Base-by-base conservation (phyloP, 1,284 basidiomycete species). In the Lentinula novae-zelandiae region DNA sequence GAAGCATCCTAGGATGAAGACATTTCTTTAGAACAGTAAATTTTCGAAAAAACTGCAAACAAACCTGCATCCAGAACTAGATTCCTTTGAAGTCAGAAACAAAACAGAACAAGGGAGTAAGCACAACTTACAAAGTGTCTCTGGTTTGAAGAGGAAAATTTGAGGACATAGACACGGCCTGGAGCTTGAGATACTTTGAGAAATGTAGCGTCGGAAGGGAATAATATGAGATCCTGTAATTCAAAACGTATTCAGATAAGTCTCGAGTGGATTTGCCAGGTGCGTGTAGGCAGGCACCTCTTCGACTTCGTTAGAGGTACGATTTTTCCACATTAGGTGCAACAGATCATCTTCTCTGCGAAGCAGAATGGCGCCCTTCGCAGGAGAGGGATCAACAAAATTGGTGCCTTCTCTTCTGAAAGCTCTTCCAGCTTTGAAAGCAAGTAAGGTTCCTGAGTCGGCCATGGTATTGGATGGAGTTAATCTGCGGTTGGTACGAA, bases 1-100 rank as follows among this genome's bases (percentile, higher is more conserved):
- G 85, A 85, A 20, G 81, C 84, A 70, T 91, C 86, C 87, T 91
- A 50, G 6, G 22, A 42, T 22, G 63, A 31, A 15, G 33, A n/a
- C 13, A 51, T 34, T 5, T 51, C 31, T 33, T 51, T 5, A 51
- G 12, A 27, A 40, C 57, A 20, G 20, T 6, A n/a, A 2, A 5
- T 42, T 42, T 36, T 57, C 55, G 50, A 53, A 33, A 49, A 53
- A 52, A 31, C 7, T 48, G 42, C 6, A 31, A 52, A 42, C 5
- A 31, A 73, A 88, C 90, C 87, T 92, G 90, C 81, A 93, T 78
- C 90, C 90, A 93, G 68, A 91, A 92, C 90, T 92, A 63, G 10
- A 40, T 3, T 22, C 58, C 58, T 49, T 68, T 61, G 62, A 2
- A 4, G 6, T 46, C 20, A 46, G 44, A 10, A 10, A 42, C 13